Base-by-base conservation (phyloP, 805 yeast species). In the Yarrowia keelungensis region DNA sequence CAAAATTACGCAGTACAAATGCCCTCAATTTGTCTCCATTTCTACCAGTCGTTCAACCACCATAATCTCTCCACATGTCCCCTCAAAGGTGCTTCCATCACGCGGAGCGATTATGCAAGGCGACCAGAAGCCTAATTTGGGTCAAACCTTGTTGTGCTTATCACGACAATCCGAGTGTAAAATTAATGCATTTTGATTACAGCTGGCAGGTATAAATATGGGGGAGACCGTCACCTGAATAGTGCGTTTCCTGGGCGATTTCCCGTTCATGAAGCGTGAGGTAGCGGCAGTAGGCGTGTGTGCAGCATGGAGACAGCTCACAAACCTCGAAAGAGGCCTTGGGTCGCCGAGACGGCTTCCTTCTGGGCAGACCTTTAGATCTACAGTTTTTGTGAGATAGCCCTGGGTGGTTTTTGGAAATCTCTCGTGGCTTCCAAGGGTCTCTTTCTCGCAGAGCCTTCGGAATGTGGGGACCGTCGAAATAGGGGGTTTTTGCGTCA, bases 31-130 rank as follows among this genome's bases (percentile, higher is more conserved):
- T 19, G 1, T 19, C 19, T 19, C 19, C 1, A 19, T 19, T 19
- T 19, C 19, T 19, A 19, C 19, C 19, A 19, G 19, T 19, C 19
- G 19, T 26, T 5, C 4, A 1, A 26, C 32, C 32, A 26, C 32
- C 32, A 26, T 5, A 5, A 1, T 26, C 32, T 26, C 32, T 5
- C 32, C 32, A 26, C 0, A 3, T 26, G 7, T 26, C 59, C 59
- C 59, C 59, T 53, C 59, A 53, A 16, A 59, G 50, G 65, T 59
- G 65, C 65, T 45, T 59, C 65, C 50, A 59, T 59, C 65, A 59
- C 65, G 65, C 65, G 65, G 65, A 59, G 65, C 50, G 65, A 59
- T 59, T 59, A 59, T 59, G 65, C 65, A 45, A 59, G 65, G 65
- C 42, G 42, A 32, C 65, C 41, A 59, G 16, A 59, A 59, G 51